Percentiles rank a stretch among this genome's conserved stretches.
phyloP scores from a whole-genome alignment of 2,329 filamentous ascomycete species.

The Sclerotinia glacialis region DNA sequence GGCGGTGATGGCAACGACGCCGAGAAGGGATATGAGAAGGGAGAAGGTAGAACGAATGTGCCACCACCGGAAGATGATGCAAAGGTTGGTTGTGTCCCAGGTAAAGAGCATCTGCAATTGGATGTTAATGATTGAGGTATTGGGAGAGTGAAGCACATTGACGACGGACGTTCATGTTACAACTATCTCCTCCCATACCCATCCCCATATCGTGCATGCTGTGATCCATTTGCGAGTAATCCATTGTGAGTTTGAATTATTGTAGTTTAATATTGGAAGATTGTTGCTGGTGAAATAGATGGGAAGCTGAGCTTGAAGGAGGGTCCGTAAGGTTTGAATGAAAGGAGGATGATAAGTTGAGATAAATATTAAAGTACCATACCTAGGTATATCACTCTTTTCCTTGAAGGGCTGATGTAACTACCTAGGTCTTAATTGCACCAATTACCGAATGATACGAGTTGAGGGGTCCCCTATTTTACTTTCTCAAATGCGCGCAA shows the following conservation, averaged over 20 bases:
- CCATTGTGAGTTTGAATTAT: neutral
- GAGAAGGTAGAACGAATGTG: slow-evolving; percentile 71
- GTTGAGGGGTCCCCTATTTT: slow-evolving; percentile 4
- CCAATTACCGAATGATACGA: slow-evolving; percentile 4
- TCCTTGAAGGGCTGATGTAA: neutral
- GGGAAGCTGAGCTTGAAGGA: neutral
- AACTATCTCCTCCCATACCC: slow-evolving; percentile 57
- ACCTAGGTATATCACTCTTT: neutral
- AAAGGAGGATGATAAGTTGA: neutral
- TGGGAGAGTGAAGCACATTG: neutral
- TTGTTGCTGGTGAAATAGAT: neutral
- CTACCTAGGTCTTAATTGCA: neutral
- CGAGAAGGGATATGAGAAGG: slow-evolving; percentile 78
- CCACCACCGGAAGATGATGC: slow-evolving; percentile 93
- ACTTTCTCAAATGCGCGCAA: slow-evolving; percentile 22
- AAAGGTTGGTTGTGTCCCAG: slow-evolving; percentile 90
- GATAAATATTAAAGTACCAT: neutral
- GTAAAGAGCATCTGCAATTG: slow-evolving; percentile 89
- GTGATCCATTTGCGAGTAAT: slow-evolving; percentile 30
- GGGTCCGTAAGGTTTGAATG: neutral
- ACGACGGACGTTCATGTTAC: slow-evolving; percentile 81
- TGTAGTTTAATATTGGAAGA: neutral
- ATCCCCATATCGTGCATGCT: slow-evolving; percentile 51
- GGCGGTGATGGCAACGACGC: slow-evolving; percentile 78
- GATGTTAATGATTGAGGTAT: neutral